Base-by-base conservation (phyloP, 2,329 filamentous ascomycete species). In the Alternaria novae-zelandiae region DNA sequence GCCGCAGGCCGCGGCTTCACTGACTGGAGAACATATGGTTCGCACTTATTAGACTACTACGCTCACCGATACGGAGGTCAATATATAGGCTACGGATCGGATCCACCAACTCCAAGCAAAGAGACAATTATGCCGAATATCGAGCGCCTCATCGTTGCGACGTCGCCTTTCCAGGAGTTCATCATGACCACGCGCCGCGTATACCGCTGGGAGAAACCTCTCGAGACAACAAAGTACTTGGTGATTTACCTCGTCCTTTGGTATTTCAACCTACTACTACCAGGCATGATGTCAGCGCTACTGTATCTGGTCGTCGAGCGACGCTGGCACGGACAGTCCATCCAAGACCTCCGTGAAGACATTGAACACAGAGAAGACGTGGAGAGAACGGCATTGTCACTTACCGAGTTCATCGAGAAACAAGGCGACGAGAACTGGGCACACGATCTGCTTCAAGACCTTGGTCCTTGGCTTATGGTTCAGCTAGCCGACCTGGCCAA, bases 321-420 rank as follows among this genome's bases (percentile, higher is more conserved):
- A 7, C 67, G 61, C 15, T 15, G 66, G 8, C 62, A 71, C 32
- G 62, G 65, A 10, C 63, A 65, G 11, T 75, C 71, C 7, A 43
- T 78, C 6, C 57, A 76, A 43, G 69, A 75, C 26, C 57, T 78
- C 10, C 72, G 74, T n/a, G 58, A 69, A 57, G 65, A 74, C 13
- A 77, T 81, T 36, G 67, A 72, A 30, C 77, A 77, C 23, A 72
- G 70, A 4, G 73, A 80, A 55, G 68, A 81, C 50, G 64, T 70
- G 25, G 63, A 71, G 20, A 53, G 63, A 15, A 79, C 75, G 5
- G 75, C 80, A 3, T 61, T 78, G 3, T 70, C 70, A 54, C 61
- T 79, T 9, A 78, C 73, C 3, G 79, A 81, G 43, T 67, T 79
- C 13, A 80, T 81, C 55, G 77, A 78, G 13, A 78, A 80, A 58